Evolutionary conservation across 1,284 basidiomycete genomes (phyloP), one percentile per base, ranked within the genome.

Genomic region (Amylostereum areolatum): DNA sequence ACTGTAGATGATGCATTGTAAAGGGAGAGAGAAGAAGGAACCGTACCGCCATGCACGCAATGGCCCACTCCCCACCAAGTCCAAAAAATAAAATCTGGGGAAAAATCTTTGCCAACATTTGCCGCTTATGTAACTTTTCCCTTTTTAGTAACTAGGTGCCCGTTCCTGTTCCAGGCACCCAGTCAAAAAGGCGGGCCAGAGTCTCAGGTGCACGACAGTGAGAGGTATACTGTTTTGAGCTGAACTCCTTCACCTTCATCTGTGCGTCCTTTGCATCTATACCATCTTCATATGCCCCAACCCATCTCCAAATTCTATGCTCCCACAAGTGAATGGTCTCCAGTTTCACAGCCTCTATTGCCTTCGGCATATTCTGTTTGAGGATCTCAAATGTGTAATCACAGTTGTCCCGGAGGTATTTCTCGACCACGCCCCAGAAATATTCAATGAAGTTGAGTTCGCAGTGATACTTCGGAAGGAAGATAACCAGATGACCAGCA

Each of bases 401-500:
- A 36, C 58, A 59, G 39, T 58, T 27, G 27, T 62, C 56, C 7
- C 56, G 51, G 5, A 60, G 53, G 32, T 53, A 60, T 25, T 51
- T 47, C 51, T 68, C 66, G 25, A 64, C 58, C 4, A 57, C 54
- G 5, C 64, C 66, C 65, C 65, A 67, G 49, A 64, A 66, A 43
- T 59, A 62, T 46, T 65, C 58, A 47, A 68, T 69, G 27, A 60
- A 64, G 49, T 68, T 68, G 6, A 68, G 57, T 47, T 68, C 60
- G 54, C 65, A 68, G 48, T 69, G 66, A 51, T 61, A 70, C 47
- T 66, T 69, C 4, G 61, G 65, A 5, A 66, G 55, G 46, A 66
- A 51, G 25, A 63, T 52, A 50, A 60, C 65, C 4, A 56, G 36
- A 50, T 67, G 62, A 10, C 66, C 65, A 11, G 55, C 49, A 3